Evolutionary conservation across 257 asterid species (phyloP).

Genomic region (Linaria vulgaris): DNA sequence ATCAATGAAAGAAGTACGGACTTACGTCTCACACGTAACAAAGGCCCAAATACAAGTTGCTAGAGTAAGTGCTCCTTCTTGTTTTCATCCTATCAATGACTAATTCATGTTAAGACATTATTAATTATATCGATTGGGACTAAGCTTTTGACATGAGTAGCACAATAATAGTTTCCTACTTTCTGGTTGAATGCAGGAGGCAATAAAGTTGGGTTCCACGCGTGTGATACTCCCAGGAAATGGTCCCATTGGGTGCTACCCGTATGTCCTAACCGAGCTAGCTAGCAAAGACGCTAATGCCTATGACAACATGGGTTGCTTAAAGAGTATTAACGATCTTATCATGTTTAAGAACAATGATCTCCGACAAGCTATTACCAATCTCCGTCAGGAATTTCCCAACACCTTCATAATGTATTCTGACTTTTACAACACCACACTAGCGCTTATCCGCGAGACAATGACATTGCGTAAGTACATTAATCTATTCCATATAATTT

Average conservation of each 20-base stretch:
- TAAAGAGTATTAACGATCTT: neutral
- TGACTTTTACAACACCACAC: no score
- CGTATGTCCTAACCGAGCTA: neutral
- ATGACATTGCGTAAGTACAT: no score
- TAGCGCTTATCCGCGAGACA: no score
- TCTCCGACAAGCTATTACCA: neutral
- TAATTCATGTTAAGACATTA: no score
- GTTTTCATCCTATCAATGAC: no score
- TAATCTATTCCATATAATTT: no score
- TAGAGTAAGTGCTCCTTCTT: neutral
- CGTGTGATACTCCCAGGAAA: slow-evolving; percentile 6
- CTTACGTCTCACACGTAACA: slow-evolving; percentile 10
- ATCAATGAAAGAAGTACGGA: no score
- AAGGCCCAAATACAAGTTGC: slow-evolving; percentile 19
- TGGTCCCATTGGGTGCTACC: slow-evolving; percentile 11
- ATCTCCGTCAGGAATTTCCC: neutral
- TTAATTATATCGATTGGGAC: no score
- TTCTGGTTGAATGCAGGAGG: neutral
- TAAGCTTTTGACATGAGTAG: neutral
- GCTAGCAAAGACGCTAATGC: neutral
- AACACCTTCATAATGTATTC: no score
- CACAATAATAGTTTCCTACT: neutral
- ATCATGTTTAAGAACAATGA: neutral
- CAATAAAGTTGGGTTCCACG: slow-evolving; percentile 18
- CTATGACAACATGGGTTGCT: slow-evolving; percentile 7